phyloP scores from a whole-genome alignment of 2,329 filamentous ascomycete genomes.

The Sphaceloma murrayae region DNA sequence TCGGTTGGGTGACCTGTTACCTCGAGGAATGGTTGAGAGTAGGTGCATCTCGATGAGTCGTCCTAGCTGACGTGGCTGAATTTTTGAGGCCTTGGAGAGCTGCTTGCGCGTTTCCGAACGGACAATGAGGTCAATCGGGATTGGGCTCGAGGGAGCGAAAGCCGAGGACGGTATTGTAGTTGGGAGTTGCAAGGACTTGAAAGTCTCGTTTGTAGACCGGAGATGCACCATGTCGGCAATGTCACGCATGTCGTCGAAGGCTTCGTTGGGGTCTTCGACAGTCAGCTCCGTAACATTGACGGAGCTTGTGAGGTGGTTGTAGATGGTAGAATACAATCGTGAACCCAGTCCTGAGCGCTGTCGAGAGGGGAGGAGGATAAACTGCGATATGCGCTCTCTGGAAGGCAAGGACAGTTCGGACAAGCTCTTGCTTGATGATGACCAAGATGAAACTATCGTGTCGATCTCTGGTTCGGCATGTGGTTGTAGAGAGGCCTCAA shows the following conservation, averaged over 20 bases:
- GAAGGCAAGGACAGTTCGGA: constrained; percentile 53
- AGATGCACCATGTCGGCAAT: constrained; percentile 61
- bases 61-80: constrained; percentile 65
- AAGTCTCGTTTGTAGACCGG: constrained; percentile 36
- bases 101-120: constrained; percentile 43
- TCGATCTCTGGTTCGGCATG: constrained; percentile 17
- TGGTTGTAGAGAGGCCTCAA: constrained; percentile 25
- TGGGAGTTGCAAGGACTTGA: constrained; percentile 39
- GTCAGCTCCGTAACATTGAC: constrained; percentile 69
- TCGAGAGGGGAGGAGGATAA: constrained; percentile 80
- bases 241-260: constrained; percentile 71
- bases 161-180: constrained; percentile 38
- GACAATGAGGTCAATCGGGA: constrained; percentile 50
- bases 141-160: constrained; percentile 43
- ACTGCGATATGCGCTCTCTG: constrained; percentile 82
- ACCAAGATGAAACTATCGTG: constrained; percentile 16
- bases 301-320: constrained; percentile 55
- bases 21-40: constrained; percentile 45
- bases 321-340: constrained; percentile 72
- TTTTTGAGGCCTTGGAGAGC: constrained; percentile 57
- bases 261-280: constrained; percentile 86
- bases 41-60: constrained; percentile 68
- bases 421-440: not conserved
- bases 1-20: constrained; percentile 40
- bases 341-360: constrained; percentile 72